These are phyloP conservation scores for Coemansia sp. DNA, from an alignment of 192 early-diverging fungal genomes.

Conservation along the genomic window DNA sequence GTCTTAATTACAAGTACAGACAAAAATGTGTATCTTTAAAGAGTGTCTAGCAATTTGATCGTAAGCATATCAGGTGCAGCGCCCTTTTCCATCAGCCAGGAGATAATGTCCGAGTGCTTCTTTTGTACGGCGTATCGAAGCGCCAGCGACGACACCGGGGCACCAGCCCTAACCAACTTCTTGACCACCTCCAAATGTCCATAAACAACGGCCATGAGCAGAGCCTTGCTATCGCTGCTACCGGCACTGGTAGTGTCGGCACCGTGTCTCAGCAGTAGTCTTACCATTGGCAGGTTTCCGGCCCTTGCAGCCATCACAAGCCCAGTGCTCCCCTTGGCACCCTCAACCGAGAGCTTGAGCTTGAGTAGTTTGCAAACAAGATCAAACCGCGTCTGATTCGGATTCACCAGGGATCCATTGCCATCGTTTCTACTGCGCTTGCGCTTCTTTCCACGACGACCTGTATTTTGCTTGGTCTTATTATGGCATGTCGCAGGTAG, in stretches of 20 bases:
- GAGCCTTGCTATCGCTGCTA: constrained; percentile 45
- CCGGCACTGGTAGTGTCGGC: constrained; percentile 13
- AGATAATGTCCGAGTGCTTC: constrained; percentile 16
- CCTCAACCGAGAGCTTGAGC: constrained; percentile 32
- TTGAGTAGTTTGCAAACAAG: constrained; percentile 30
- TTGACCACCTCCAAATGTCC: constrained; percentile 43
- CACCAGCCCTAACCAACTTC: constrained; percentile 44
- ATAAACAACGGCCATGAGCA: constrained; percentile 47
- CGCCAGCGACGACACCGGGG: constrained; percentile 37
- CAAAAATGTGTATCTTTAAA: constrained; percentile 2
- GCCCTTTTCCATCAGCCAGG: constrained; percentile 45
- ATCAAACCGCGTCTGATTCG: constrained; percentile 39
- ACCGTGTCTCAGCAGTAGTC: constrained; percentile 39
- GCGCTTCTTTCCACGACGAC: constrained; percentile 12
- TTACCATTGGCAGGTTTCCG: constrained; percentile 41
- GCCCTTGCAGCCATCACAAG: constrained; percentile 42
- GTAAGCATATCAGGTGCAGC: constrained; percentile 52
- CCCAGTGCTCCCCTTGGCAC: constrained; percentile 25
- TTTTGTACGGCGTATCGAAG: constrained; percentile 54
- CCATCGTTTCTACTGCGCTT: not conserved
- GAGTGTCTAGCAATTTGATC: constrained; percentile 32
- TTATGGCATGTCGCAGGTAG: constrained; percentile 13
- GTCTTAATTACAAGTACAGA: not conserved
- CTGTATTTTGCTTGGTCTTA: not conserved
- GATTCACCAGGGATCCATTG: not conserved